phyloP scores from a whole-genome alignment of 345 rosid species.

The Citrus australasica region DNA sequence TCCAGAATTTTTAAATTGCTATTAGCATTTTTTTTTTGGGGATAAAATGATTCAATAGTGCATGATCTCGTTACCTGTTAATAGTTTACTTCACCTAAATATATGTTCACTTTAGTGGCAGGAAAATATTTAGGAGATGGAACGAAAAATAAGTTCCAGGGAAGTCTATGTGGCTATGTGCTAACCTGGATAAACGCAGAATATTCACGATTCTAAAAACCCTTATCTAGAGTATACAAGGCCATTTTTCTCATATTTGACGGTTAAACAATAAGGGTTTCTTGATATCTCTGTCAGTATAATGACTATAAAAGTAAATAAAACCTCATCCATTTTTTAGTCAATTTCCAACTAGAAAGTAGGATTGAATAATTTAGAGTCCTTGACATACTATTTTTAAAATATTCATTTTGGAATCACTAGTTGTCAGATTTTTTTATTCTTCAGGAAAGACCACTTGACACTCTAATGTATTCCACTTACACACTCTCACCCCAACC shows the following conservation, averaged over 20 bases:
- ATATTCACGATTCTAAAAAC: neutral
- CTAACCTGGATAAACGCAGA: neutral
- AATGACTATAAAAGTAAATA: neutral
- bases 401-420: neutral
- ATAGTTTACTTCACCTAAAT: neutral
- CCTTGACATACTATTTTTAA: neutral
- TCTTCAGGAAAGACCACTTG: slow-evolving; percentile 1
- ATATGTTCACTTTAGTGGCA: neutral
- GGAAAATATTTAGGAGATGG: neutral
- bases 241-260: neutral
- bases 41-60: neutral
- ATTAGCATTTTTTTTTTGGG: neutral
- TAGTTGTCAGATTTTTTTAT: neutral
- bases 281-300: too few species aligned
- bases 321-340: too few species aligned
- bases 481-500: neutral
- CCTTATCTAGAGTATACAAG: neutral
- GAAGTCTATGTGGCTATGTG: neutral
- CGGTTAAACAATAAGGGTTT: neutral
- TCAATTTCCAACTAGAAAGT: neutral
- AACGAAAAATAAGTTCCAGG: neutral
- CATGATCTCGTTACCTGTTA: neutral
- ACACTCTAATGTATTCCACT: neutral
- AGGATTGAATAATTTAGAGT: neutral
- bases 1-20: neutral